phyloP scores from a whole-genome alignment of 768 basidiomycete genomes.

The Glaciozyma martinii region DNA sequence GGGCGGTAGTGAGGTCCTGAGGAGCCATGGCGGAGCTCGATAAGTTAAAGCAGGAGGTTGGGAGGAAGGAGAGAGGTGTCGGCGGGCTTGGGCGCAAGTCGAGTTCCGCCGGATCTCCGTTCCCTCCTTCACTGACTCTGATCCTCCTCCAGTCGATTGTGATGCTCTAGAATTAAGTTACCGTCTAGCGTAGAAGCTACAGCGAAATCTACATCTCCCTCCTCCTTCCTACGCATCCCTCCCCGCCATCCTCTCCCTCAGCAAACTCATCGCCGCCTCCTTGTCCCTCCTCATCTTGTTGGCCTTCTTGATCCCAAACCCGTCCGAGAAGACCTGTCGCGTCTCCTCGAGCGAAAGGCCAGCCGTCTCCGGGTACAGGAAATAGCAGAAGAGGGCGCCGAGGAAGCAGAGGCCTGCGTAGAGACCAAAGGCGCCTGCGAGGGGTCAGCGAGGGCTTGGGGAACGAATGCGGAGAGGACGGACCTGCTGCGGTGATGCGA shows the following conservation, averaged over 20 bases:
- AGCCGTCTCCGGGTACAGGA: constrained; percentile 71
- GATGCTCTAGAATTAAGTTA: too few relatives aligned
- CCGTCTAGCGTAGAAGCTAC: too few relatives aligned
- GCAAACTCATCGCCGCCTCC: neutral
- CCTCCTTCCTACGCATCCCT: too few relatives aligned
- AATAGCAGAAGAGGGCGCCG: constrained; percentile 55
- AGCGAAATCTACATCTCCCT: too few relatives aligned
- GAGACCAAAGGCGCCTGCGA: constrained; percentile 31
- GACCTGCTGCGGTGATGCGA: constrained; percentile 30
- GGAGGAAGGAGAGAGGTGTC: neutral
- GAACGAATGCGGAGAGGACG: neutral
- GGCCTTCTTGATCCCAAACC: constrained; percentile 32
- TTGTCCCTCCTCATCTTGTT: constrained; percentile 26
- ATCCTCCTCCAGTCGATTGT: too few relatives aligned
- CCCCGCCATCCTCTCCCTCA: too few relatives aligned
- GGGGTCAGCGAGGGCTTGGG: neutral
- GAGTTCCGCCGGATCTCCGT: too few relatives aligned
- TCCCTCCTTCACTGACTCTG: too few relatives aligned
- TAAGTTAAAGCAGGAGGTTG: neutral
- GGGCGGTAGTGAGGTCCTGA: neutral
- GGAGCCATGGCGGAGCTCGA: neutral
- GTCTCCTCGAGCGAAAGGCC: constrained; percentile 47
- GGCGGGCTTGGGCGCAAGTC: too few relatives aligned
- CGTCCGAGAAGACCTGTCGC: constrained; percentile 29
- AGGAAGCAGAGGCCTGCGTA: constrained; percentile 32